Evolutionary conservation across 306 rosid genomes (phyloP), one percentile per base, ranked within the genome.

Genomic region (Trifolium subterraneum): DNA sequence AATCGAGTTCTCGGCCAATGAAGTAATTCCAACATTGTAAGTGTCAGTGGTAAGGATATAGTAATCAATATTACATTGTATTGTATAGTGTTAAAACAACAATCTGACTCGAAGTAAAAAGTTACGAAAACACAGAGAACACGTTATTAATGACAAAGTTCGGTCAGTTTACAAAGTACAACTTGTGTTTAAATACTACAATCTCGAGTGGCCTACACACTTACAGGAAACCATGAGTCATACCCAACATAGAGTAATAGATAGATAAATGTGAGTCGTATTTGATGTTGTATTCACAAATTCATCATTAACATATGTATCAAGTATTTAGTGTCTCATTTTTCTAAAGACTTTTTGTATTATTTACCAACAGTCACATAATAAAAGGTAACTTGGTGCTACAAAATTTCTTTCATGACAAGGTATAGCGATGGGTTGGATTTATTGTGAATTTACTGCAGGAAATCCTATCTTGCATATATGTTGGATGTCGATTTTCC

Each of bases 1-100:
- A 38, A 41, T 66, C 64, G 75, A 68, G 56, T 47, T 54, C 80
- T 72, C n/a, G 52, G 25, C 62, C 39, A 23, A 16, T 62, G 78
- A 62, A 65, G 56, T 42, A 48, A 13, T 45, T 36, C 31, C 47
- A 47, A 54, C 38, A 39, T 42, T 78, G 73, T 73, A 77, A 33
- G 44, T 59, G 55, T 22, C 25, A 16, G 11, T 7, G 38, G 67
- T 29, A 52, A 52, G 59, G 60, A 52, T 52, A 29, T 60, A 29
- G 2, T 3, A 14, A 60, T 14, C 60, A n/a, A 27, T 27, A 27
- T 27, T 27, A 13, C 29, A 10, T 14, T 60, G 65, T 59, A 29
- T 23, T 12, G 12, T 59, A 59, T 29, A 60, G 41, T 60, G 14
- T 22, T 12, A 12, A 33, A 54, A 19, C 7, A 54, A 54, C 56